These are phyloP conservation scores for Bromus sterilis DNA, from an alignment of 176 grass and related monocot species.

Conservation along the genomic window DNA sequence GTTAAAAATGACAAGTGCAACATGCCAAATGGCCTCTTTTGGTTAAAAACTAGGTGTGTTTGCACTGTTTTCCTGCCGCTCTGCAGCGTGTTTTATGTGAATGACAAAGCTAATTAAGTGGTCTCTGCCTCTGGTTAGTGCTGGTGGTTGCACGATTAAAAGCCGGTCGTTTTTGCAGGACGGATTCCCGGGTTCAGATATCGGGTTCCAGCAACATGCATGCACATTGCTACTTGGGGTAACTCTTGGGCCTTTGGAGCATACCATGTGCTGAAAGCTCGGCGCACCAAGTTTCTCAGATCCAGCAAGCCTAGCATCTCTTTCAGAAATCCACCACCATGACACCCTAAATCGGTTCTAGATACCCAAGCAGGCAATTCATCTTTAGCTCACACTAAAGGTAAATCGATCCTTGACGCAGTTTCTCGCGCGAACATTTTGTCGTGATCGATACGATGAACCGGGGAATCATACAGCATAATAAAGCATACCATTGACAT, in stretches of 20 bases:
- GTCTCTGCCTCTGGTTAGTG: not conserved
- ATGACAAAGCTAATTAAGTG: not conserved
- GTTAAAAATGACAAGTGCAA: not conserved
- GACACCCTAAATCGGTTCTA: not conserved
- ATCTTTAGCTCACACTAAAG: not conserved
- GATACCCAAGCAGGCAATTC: not conserved
- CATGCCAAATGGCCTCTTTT: slow-evolving; percentile 5
- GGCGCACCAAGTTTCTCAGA: not conserved
- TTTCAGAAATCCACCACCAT: not conserved
- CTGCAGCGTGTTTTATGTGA: not conserved
- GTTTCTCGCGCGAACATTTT: not conserved
- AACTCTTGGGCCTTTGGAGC: not conserved
- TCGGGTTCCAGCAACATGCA: not conserved
- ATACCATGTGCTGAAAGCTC: not conserved
- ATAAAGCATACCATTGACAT: not conserved
- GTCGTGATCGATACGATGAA: not conserved
- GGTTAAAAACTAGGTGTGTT: not conserved
- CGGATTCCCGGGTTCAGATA: not conserved
- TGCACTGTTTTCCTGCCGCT: not conserved
- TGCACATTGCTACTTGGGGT: not conserved
- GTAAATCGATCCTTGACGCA: not conserved
- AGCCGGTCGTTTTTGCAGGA: not conserved
- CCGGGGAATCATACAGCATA: not conserved
- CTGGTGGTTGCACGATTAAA: not conserved
- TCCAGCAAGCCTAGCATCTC: not conserved